These are phyloP conservation scores for Casuarina cunninghamiana DNA, from an alignment of 306 rosid genomes.

Conservation along the genomic window DNA sequence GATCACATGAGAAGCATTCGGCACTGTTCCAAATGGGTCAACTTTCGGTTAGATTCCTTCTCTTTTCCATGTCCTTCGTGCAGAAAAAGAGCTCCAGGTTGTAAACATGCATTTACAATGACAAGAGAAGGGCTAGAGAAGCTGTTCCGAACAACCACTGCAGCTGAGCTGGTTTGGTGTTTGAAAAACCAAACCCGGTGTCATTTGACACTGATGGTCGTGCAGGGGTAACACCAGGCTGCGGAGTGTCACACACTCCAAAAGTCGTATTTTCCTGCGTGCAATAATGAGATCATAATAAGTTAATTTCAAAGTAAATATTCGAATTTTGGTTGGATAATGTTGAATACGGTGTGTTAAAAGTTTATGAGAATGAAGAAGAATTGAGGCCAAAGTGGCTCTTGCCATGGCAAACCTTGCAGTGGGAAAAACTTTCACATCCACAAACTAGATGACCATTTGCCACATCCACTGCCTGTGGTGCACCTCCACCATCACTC, in stretches of 20 bases:
- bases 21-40: background rate
- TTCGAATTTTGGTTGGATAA: too few species aligned
- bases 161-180: constrained; percentile 30
- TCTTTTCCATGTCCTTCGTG: background rate
- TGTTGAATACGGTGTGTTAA: background rate
- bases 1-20: constrained; percentile 17
- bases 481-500: constrained; percentile 78
- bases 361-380: background rate
- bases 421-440: constrained; percentile 55
- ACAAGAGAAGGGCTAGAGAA: constrained; percentile 28
- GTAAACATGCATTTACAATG: constrained; percentile 6
- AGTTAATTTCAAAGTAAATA: background rate
- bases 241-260: constrained; percentile 56
- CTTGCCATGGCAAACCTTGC: constrained; percentile 52
- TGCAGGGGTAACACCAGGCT: constrained; percentile 36
- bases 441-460: constrained; percentile 73
- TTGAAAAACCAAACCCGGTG: constrained; percentile 31
- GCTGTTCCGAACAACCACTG: constrained; percentile 32
- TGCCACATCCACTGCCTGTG: constrained; percentile 57
- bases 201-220: background rate
- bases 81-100: background rate
- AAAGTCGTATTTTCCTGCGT: constrained; percentile 58
- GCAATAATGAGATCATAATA: background rate
- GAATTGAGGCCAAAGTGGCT: background rate
- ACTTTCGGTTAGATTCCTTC: constrained; percentile 5